These are phyloP conservation scores for Blastocladiella emersonii DNA, from an alignment of 371 early-diverging fungal genomes.

Conservation along the genomic window DNA sequence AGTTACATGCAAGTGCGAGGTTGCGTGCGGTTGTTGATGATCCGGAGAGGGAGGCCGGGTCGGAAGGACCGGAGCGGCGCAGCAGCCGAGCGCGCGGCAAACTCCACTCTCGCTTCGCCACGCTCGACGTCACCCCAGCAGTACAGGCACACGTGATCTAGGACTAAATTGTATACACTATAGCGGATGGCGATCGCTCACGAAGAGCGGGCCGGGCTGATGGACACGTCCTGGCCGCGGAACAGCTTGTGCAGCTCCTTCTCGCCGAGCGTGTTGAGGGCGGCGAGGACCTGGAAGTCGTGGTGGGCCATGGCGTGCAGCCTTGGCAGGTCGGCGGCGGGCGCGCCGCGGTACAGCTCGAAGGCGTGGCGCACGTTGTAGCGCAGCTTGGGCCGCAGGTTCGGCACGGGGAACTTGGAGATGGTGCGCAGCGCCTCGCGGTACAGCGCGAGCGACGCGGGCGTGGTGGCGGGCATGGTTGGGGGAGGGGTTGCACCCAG, in stretches of 20 bases:
- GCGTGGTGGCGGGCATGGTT: neutral
- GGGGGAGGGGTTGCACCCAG: no score
- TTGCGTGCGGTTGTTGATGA: no score
- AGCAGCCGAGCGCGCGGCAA: no score
- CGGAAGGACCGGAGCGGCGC: no score
- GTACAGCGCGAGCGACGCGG: slow-evolving; percentile 6
- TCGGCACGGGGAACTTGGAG: slow-evolving; percentile 8
- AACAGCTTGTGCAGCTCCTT: neutral
- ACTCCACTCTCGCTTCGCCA: no score
- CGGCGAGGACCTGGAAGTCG: neutral
- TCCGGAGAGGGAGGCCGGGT: no score
- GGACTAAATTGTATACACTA: no score
- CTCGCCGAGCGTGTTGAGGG: neutral
- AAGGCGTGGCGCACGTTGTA: slow-evolving; percentile 21
- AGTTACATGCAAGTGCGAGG: no score
- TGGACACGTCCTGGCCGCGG: neutral
- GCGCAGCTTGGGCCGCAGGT: slow-evolving; percentile 15
- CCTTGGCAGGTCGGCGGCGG: neutral
- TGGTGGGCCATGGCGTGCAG: neutral
- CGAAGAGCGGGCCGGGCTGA: no score
- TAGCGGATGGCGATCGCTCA: no score
- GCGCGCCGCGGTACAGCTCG: slow-evolving; percentile 18
- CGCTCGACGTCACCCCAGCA: no score
- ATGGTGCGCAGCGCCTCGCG: slow-evolving; percentile 9
- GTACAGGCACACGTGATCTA: no score